phyloP scores from a whole-genome alignment of 305 asterid species.

The Fraxinus albicans region DNA sequence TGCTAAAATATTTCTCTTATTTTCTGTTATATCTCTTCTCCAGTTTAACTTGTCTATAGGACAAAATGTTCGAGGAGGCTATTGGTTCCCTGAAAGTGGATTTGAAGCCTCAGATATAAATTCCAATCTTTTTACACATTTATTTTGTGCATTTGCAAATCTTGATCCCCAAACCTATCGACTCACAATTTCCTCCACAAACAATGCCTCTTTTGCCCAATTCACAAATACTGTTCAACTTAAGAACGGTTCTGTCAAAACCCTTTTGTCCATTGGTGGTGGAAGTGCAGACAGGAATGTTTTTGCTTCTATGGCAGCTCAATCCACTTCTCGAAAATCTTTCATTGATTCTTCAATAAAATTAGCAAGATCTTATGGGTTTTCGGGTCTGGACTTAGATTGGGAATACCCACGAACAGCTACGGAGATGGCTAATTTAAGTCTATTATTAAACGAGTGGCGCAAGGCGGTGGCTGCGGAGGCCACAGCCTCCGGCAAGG shows the following conservation, averaged over 20 bases:
- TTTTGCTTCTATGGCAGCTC: conserved; percentile 30
- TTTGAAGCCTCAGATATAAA: conserved; percentile 14
- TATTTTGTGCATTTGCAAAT: conserved; percentile 41
- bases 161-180: conserved; percentile 31
- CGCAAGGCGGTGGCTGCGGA: conserved; percentile 30
- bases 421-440: conserved; percentile 30
- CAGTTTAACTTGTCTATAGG: conserved; percentile 13
- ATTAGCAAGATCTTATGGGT: conserved; percentile 31
- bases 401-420: conserved; percentile 35
- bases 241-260: conserved; percentile 29
- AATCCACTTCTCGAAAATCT: conserved; percentile 21
- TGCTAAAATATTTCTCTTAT: conserved; percentile 9
- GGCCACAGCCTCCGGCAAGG: conserved; percentile 13
- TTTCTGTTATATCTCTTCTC: conserved; percentile 14
- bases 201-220: conserved; percentile 33
- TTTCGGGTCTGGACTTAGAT: conserved; percentile 33
- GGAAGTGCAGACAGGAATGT: conserved; percentile 16
- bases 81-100: conserved; percentile 38
- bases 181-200: conserved; percentile 30
- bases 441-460: conserved; percentile 24
- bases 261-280: conserved; percentile 41
- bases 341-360: conserved; percentile 38
- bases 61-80: conserved; percentile 31
- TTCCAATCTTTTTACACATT: conserved; percentile 34
- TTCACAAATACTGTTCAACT: conserved; percentile 29